phyloP scores from a whole-genome alignment of 1,284 basidiomycete species.

The Cryptococcus sp. region DNA sequence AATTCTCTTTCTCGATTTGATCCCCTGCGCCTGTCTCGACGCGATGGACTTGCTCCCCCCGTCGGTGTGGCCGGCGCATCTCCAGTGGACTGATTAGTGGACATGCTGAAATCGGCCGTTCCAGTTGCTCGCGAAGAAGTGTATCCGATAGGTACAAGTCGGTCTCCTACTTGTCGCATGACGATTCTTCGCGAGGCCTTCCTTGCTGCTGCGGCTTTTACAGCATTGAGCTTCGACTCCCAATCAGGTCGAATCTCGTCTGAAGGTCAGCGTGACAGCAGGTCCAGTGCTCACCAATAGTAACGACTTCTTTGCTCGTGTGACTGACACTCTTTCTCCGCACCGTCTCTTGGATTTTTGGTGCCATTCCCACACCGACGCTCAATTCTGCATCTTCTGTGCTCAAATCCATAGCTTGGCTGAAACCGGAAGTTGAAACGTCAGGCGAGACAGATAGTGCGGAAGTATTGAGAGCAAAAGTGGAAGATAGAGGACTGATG shows the following conservation, averaged over 20 bases:
- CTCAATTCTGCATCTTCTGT: constrained; percentile 23
- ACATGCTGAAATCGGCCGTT: constrained; percentile 44
- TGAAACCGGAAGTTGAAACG: constrained; percentile 52
- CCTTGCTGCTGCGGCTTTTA: constrained; percentile 78
- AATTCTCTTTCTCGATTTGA: constrained; percentile 69
- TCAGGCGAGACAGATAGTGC: constrained; percentile 53
- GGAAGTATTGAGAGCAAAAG: constrained; percentile 5
- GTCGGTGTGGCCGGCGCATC: constrained; percentile 14
- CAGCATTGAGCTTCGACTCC: constrained; percentile 84
- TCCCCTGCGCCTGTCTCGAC: constrained; percentile 13
- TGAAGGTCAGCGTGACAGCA: constrained; percentile 32
- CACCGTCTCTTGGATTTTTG: constrained; percentile 34
- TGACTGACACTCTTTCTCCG: constrained; percentile 50
- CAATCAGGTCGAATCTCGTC: constrained; percentile 93
- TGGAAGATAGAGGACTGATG: constrained; percentile 4
- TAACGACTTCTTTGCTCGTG: constrained; percentile 69
- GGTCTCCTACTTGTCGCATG: constrained; percentile 96
- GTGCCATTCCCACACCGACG: constrained; percentile 32
- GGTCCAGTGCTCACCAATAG: constrained; percentile 60
- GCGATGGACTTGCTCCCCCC: constrained; percentile 7
- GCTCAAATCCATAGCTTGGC: constrained; percentile 23
- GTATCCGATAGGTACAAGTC: constrained; percentile 92
- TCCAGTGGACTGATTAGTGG: constrained; percentile 7
- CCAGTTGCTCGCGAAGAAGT: constrained; percentile 53
- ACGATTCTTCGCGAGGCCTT: constrained; percentile 92